phyloP scores from a whole-genome alignment of 1,284 basidiomycete genomes.

The Pholiota adiposa region DNA sequence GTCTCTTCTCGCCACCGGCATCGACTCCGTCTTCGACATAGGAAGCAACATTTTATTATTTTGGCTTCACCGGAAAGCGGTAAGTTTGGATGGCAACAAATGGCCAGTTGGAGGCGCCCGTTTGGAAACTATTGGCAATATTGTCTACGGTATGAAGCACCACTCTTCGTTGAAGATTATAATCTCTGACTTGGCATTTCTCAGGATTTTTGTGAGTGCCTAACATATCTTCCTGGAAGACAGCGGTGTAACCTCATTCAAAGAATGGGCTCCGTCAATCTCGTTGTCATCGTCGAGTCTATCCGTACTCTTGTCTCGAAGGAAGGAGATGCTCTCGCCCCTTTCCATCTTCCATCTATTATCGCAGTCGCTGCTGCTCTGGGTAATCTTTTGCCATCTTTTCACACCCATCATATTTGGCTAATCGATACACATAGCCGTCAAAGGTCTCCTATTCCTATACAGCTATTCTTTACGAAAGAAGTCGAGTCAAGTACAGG shows the following conservation, averaged over 20 bases:
- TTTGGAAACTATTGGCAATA: conserved; percentile 90
- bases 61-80: conserved; percentile 80
- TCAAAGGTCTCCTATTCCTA: conserved; percentile 86
- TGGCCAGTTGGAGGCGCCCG: conserved; percentile 94
- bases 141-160: conserved; percentile 73
- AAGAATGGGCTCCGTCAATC: conserved; percentile 85
- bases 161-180: conserved; percentile 4
- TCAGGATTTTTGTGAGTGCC: conserved; percentile 68
- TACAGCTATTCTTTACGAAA: conserved; percentile 84
- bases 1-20: conserved; percentile 87
- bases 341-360: conserved; percentile 84
- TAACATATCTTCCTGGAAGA: background rate
- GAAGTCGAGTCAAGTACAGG: conserved; percentile 87
- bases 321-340: conserved; percentile 54
- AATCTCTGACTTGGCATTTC: conserved; percentile 10
- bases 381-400: conserved; percentile 44
- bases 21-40: conserved; percentile 91
- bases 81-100: conserved; percentile 75
- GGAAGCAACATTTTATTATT: conserved; percentile 89
- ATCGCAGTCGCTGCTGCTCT: conserved; percentile 84
- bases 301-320: conserved; percentile 69
- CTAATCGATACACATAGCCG: conserved; percentile 47
- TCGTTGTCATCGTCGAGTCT: conserved; percentile 88
- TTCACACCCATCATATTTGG: background rate
- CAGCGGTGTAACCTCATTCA: conserved; percentile 23